Conservation (phyloP, 768 basidiomycete species). For the Xerocomellus dryophilus region DNA sequence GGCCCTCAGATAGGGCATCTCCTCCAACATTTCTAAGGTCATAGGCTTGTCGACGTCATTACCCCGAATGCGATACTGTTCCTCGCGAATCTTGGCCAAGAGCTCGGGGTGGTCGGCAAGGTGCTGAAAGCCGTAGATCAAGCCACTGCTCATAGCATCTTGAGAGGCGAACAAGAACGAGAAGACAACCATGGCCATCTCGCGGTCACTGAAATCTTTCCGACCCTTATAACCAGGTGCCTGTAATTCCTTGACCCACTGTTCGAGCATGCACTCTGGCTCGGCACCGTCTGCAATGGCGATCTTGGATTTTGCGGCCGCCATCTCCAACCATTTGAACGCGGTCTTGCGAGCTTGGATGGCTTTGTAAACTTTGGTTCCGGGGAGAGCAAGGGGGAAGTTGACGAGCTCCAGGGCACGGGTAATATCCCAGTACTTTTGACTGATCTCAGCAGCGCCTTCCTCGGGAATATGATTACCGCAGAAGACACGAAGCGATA, state of each 20-base stretch:
- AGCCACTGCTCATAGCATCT: slow-evolving; percentile 97
- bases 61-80: slow-evolving; percentile 80
- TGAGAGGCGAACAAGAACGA: slow-evolving; percentile 96
- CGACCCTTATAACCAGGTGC: slow-evolving; percentile 69
- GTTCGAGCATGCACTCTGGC: slow-evolving; percentile 87
- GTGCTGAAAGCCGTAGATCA: slow-evolving; percentile 96
- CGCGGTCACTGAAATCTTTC: slow-evolving; percentile 84
- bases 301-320: slow-evolving; percentile 75
- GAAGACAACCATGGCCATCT: slow-evolving; percentile 97
- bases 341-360: slow-evolving; percentile 87
- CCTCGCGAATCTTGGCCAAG: slow-evolving; percentile 83
- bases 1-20: slow-evolving; percentile 91
- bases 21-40: slow-evolving; percentile 84
- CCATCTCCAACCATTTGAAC: slow-evolving; percentile 73
- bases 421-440: slow-evolving; percentile 96
- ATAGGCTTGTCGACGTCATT: slow-evolving; percentile 74
- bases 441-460: slow-evolving; percentile 76
- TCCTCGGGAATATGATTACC: slow-evolving; percentile 84
- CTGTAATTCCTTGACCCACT: slow-evolving; percentile 78
- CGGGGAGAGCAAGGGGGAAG: slow-evolving; percentile 92
- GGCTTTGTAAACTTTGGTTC: slow-evolving; percentile 94
- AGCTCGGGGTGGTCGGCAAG: slow-evolving; percentile 90
- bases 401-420: slow-evolving; percentile 96
- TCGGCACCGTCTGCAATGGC: slow-evolving; percentile 78
- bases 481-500: slow-evolving; percentile 93